Evolutionary conservation across 2,329 filamentous ascomycete genomes (phyloP), one percentile per base, ranked within the genome.

Genomic region (Stachybotrys chlorohalonatus): DNA sequence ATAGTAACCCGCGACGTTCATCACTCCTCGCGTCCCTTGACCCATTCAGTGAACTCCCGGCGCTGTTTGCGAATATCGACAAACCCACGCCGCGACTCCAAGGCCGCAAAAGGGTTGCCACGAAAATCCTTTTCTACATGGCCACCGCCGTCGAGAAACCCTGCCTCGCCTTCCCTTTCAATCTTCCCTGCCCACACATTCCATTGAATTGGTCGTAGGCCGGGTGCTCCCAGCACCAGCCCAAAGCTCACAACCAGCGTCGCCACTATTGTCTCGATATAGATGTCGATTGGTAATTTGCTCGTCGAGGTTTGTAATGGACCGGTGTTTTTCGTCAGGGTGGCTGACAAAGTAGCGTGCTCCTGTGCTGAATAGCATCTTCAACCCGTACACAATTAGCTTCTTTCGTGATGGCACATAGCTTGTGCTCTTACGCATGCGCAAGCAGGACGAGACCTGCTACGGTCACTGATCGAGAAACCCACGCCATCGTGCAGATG

Each of bases 361-460:
- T 99, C 94, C 72, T 96, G 89, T 50, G 92, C 91, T 52, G 94
- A 99, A 74, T 97, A 99, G 74, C 92, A 95, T 59, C 94, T 99
- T 68, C 53, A 52, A 32, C 46, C 49, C 45, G 48, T 53, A 32
- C 39, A 30, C 36, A 50, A 15, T 8, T 42, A 42, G 36, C 36
- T 42, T 42, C 36, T 13, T 42, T 42, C 36, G 13, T 42, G 36
- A 42, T 13, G 13, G 9, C 36, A 13, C 8, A 53, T 31, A 39
- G n/a, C 31, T 17, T 6, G 11, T 36, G 46, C 31, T 51, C 89
- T 72, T 85, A 96, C 93, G 92, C 89, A 72, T 96, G 93, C 49
- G 85, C 83, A 16, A 96, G 80, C 60, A 96, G 80, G 54, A 95
- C 62, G 11, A 93, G 77, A 59, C 93, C 93, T 56, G 92, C 73